Evolutionary conservation across 202 grass and related monocot genomes (phyloP), one percentile per base, ranked within the genome.

Genomic region (Saccharum hybrid): DNA sequence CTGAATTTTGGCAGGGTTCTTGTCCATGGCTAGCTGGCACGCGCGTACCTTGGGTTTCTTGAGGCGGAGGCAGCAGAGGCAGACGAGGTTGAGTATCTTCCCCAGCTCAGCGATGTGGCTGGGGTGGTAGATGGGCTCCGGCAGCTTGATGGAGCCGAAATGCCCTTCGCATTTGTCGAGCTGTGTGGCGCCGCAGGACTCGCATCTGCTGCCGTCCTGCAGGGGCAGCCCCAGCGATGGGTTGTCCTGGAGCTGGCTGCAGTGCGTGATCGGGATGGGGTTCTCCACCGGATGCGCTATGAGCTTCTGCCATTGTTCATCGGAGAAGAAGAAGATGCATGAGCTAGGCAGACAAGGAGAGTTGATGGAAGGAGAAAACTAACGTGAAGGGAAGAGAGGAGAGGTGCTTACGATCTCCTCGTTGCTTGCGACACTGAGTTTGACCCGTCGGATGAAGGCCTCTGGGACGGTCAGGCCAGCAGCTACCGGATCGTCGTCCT

Each of bases 91-190:
- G n/a, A 94, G 86, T 75, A 97, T 84, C 48, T 90, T 76, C 40
- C 78, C 88, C 66, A 97, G 74, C 54, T 94, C 86, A 8, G 63
- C 49, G 26, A 94, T 2, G 66, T 97, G 90, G 16, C 74, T 88
- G 0, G 91, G 94, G 78, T 97, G 91, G 84, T 90, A 97, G 9
- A 97, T 51, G 21, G 91, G 90, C 36, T 81, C 39, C 0, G 94
- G 94, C 77, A 97, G 83, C 71, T 87, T 78, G 39, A 97, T 92
- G 85, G 71, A 90, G 16, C 94, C 91, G 63, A 97, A 97, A 84
- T 97, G 91, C 56, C 94, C 94, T 84, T 97, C 83, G 8, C 94
- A 94, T 38, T 90, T 39, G 56, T 72, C 66, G 19, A 77, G 26
- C 30, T 88, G 83, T 4, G 69, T 68, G 63, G 89, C 88, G 31